Evolutionary conservation across 108 stramenopile genomes (phyloP), one percentile per base, ranked within the genome.

Genomic region (Skeletonema costatum): DNA sequence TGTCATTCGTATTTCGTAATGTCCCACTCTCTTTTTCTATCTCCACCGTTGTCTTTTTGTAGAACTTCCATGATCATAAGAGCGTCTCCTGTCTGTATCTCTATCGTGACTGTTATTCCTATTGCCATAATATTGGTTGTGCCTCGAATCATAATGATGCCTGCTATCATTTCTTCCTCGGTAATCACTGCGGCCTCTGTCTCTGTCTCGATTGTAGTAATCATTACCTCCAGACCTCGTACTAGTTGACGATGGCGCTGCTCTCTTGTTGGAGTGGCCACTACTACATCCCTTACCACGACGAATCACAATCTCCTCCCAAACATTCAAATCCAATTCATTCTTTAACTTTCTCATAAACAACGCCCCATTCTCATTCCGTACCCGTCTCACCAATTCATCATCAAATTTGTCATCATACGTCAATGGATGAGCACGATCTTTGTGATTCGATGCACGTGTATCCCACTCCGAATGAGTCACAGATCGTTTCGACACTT

Each of bases 271-370:
- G 14, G 7, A 9, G 25, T 21, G 51, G 25, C 51, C 25, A 44
- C 42, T 44, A 3, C 42, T 44, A 41, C 53, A 19, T 17, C 66
- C 58, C 61, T 56, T 82, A 42, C 21, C 21, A 6, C 67, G 50
- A 50, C 62, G 75, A 48, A 82, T 29, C 8, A 85, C 84, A 35
- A 85, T 81, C 33, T 64, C 19, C 29, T 79, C 70, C 84, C 84
- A 85, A 8, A 73, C 63, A 32, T 76, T 33, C 41, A 77, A 38
- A 63, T 64, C 41, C 6, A 85, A 25, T 5, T 71, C 36, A n/a
- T 62, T 29, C 30, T 78, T 85, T 63, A 87, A 53, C 68, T 87
- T 87, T 64, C 87, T 71, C 74, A 87, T 38, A 73, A 87, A 87
- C 14, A 81, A 67, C 36, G 84, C 85, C 11, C 83, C 84, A 32